Evolutionary conservation across 1,284 basidiomycete species (phyloP).

Genomic region (Fomitiporia mediterranea): DNA sequence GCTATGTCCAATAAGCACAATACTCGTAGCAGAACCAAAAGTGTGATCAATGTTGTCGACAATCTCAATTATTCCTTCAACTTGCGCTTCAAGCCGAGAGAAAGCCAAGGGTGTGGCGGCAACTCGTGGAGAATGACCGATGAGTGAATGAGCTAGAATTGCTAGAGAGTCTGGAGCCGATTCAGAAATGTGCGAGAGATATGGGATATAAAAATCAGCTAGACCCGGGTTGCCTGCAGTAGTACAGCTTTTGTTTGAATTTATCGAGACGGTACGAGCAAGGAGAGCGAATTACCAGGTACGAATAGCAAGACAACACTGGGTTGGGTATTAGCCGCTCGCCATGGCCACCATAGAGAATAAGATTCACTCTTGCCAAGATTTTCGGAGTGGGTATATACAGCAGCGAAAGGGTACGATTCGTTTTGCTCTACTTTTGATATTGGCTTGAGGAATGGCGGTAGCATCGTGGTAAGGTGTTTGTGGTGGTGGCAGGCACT

Average conservation of each 20-base stretch:
- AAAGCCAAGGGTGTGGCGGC: conserved; percentile 3
- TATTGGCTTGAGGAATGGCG: conserved; percentile 8
- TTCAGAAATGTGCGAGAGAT: conserved; percentile 13
- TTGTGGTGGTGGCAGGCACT: not conserved
- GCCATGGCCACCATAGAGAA: conserved; percentile 23
- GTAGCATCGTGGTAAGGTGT: not conserved
- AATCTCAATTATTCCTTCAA: conserved; percentile 45
- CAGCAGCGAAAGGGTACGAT: not conserved
- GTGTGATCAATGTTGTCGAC: conserved; percentile 39
- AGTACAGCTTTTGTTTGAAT: not conserved
- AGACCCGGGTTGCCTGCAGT: conserved; percentile 19
- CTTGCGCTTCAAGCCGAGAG: conserved; percentile 37
- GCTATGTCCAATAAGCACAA: conserved; percentile 55
- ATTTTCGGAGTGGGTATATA: conserved; percentile 9
- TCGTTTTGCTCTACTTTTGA: not conserved
- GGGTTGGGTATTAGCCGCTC: not conserved
- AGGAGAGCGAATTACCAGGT: conserved; percentile 14
- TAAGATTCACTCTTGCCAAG: conserved; percentile 16
- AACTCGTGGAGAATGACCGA: conserved; percentile 31
- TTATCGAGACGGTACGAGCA: not conserved
- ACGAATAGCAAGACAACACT: conserved; percentile 20
- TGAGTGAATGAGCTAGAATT: conserved; percentile 36
- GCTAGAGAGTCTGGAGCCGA: conserved; percentile 21
- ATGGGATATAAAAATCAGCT: conserved; percentile 15
- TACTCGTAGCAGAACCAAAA: conserved; percentile 33